These are phyloP conservation scores for Trichosporon ovoides DNA, from an alignment of 1,284 basidiomycete species.

Conservation along the genomic window DNA sequence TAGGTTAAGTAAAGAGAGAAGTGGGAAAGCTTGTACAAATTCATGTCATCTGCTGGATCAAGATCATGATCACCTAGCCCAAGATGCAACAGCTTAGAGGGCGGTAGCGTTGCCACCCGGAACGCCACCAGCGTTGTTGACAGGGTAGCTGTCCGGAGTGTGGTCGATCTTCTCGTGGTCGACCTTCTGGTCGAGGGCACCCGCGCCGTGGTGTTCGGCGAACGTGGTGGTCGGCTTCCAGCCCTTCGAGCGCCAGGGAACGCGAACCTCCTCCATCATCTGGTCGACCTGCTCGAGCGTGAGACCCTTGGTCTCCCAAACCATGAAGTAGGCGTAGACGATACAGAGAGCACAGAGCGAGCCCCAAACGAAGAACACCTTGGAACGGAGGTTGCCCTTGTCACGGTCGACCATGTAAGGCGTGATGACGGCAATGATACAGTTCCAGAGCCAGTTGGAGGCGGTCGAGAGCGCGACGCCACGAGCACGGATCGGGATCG, in stretches of 20 bases:
- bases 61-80: too few species aligned
- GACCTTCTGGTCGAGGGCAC: neutral
- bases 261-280: conserved; percentile 44
- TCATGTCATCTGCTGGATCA: too few species aligned
- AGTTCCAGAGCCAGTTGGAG: conserved; percentile 58
- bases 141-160: neutral
- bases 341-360: conserved; percentile 57
- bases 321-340: conserved; percentile 71
- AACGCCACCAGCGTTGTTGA: neutral
- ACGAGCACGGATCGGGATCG: conserved; percentile 74
- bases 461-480: conserved; percentile 79
- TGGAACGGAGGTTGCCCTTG: conserved; percentile 58
- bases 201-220: conserved; percentile 16
- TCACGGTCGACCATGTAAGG: conserved; percentile 61
- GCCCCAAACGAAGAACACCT: conserved; percentile 91
- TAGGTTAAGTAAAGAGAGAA: too few species aligned
- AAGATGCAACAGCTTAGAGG: too few species aligned
- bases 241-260: conserved; percentile 37
- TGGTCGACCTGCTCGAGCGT: conserved; percentile 46
- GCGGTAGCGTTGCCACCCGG: neutral
- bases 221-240: conserved; percentile 44
- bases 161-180: conserved; percentile 3
- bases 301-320: conserved; percentile 51
- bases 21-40: too few species aligned
- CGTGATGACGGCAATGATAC: conserved; percentile 72